Evolutionary conservation across 1,139 yeast genomes (phyloP).

Genomic region (Taiozyma sp.): DNA sequence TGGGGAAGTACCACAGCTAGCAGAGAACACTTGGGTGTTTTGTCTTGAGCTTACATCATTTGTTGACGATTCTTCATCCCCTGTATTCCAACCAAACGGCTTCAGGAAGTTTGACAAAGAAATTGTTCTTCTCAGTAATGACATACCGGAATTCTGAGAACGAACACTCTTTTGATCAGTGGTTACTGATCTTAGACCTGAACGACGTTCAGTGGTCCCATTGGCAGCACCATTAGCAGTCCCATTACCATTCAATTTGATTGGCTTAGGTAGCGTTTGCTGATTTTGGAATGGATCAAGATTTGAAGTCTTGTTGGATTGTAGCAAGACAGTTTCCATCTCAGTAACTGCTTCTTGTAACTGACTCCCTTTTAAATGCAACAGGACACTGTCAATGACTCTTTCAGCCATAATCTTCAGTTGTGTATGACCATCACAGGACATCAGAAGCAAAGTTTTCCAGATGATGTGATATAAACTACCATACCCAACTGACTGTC

Average conservation of each 20-base stretch:
- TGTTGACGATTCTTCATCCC: slow-evolving; percentile 4
- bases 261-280: slow-evolving; percentile 20
- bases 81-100: slow-evolving; percentile 19
- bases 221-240: background rate
- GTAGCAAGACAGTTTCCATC: slow-evolving; percentile 59
- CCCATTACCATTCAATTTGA: slow-evolving; percentile 20
- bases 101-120: slow-evolving; percentile 21
- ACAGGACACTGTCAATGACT: slow-evolving; percentile 70
- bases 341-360: slow-evolving; percentile 58
- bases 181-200: slow-evolving; percentile 9
- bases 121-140: slow-evolving; percentile 20
- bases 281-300: slow-evolving; percentile 26
- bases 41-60: slow-evolving; percentile 2
- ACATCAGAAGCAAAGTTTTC: slow-evolving; percentile 75
- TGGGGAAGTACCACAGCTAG: slow-evolving; percentile 47
- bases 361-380: slow-evolving; percentile 57
- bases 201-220: background rate
- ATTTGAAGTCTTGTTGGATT: slow-evolving; percentile 34
- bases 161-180: background rate
- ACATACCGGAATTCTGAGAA: slow-evolving; percentile 7
- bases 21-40: slow-evolving; percentile 22
- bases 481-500: slow-evolving; percentile 71
- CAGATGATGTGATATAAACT: slow-evolving; percentile 85
- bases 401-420: slow-evolving; percentile 71
- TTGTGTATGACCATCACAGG: slow-evolving; percentile 89